phyloP scores from a whole-genome alignment of 202 grass and related monocot genomes.

The Carex arenaria region DNA sequence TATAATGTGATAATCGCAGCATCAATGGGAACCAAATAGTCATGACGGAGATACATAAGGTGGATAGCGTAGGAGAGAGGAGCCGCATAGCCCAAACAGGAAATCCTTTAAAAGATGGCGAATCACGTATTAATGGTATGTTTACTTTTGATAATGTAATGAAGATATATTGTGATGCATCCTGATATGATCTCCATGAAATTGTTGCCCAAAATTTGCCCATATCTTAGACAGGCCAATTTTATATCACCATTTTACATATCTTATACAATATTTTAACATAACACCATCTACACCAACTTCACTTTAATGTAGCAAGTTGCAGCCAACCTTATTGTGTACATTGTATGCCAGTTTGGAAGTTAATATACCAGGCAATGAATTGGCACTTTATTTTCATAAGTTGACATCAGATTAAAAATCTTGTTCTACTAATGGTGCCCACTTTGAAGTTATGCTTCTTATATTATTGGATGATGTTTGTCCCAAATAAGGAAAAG shows the following conservation, averaged over 20 bases:
- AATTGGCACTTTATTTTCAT: not conserved
- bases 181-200: not conserved
- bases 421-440: not conserved
- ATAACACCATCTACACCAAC: not conserved
- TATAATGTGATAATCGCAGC: constrained; percentile 36
- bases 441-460: not conserved
- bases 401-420: not conserved
- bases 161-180: constrained; percentile 13
- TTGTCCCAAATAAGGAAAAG: not conserved
- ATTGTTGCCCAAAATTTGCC: not conserved
- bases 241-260: not conserved
- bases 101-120: constrained; percentile 65
- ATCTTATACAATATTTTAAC: not conserved
- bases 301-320: not conserved
- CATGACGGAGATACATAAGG: constrained; percentile 83
- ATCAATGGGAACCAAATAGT: constrained; percentile 46
- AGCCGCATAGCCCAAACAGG: constrained; percentile 59
- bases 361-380: not conserved
- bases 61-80: constrained; percentile 60
- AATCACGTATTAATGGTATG: constrained; percentile 57
- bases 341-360: not conserved
- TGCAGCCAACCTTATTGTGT: not conserved
- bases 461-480: not conserved
- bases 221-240: not conserved
- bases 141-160: not conserved